Conservation (phyloP, 441 rosid species). For the Populus hybrid region DNA sequence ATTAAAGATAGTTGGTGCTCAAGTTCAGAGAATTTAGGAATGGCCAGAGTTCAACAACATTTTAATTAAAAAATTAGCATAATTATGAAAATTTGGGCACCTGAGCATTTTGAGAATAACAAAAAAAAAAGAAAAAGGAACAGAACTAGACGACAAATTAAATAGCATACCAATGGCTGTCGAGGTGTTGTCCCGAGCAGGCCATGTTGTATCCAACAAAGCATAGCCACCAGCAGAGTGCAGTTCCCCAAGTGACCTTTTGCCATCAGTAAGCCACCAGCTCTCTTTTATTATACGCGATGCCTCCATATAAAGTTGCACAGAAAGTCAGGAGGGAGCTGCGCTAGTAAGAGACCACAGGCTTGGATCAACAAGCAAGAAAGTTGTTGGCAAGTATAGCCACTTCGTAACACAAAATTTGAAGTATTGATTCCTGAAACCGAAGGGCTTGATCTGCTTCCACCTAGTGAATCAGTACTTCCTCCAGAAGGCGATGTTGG, state of each 20-base stretch:
- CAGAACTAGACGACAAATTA: constrained; percentile 4
- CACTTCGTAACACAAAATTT: constrained; percentile 88
- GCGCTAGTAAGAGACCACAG: constrained; percentile 92
- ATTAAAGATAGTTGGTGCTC: neutral
- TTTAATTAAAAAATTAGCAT: neutral
- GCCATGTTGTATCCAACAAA: constrained; percentile 96
- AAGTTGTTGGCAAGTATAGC: constrained; percentile 92
- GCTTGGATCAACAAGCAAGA: constrained; percentile 96
- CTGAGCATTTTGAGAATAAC: neutral
- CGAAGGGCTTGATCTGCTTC: constrained; percentile 73
- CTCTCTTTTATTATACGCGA: constrained; percentile 75
- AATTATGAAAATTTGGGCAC: neutral
- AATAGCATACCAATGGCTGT: constrained; percentile 77
- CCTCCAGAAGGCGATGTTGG: constrained; percentile 98
- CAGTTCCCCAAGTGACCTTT: constrained; percentile 69
- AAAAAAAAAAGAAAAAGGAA: neutral
- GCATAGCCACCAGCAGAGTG: constrained; percentile 95
- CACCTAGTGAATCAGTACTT: constrained; percentile 89
- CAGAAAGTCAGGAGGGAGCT: constrained; percentile 84
- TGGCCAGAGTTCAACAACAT: neutral
- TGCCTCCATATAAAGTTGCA: constrained; percentile 80
- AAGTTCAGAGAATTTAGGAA: neutral
- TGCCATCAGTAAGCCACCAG: constrained; percentile 93
- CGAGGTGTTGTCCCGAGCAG: constrained; percentile 97
- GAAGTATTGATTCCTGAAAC: constrained; percentile 78